These are phyloP conservation scores for Dioscorea cayenensis DNA, from an alignment of 116 monocot genomes.

Conservation along the genomic window DNA sequence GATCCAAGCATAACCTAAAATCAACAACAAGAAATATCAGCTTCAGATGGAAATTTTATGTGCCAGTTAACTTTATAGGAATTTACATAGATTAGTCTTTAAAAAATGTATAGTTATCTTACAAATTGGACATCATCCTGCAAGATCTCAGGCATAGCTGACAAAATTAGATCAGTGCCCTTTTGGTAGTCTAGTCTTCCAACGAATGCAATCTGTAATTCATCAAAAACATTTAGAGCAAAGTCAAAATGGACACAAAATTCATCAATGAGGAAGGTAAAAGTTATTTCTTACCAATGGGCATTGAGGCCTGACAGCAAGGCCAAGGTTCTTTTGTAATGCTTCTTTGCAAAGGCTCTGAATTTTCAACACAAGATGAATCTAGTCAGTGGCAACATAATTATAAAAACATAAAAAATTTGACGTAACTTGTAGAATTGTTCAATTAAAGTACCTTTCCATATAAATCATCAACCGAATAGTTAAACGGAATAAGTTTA, in stretches of 20 bases:
- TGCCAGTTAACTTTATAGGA: too few relatives aligned
- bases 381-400: background rate
- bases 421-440: background rate
- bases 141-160: conserved; percentile 52
- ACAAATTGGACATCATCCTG: too few relatives aligned
- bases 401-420: background rate
- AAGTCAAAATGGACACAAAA: background rate
- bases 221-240: conserved; percentile 2
- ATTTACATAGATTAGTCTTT: too few relatives aligned
- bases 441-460: conserved; percentile 48
- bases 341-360: conserved; percentile 77
- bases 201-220: conserved; percentile 77
- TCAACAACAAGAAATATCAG: background rate
- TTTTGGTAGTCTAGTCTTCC: conserved; percentile 91
- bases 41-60: background rate
- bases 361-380: conserved; percentile 4
- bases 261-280: too few relatives aligned
- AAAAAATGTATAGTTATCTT: too few relatives aligned
- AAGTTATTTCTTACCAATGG: conserved; percentile 49
- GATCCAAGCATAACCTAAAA: conserved; percentile 90
- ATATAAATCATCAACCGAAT: conserved; percentile 56
- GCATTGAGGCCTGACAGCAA: conserved; percentile 48
- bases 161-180: conserved; percentile 70
- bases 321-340: conserved; percentile 72
- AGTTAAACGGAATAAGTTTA: conserved; percentile 63